A percentile compares a stretch with the other conserved stretches of the same genome.
Conservation (phyloP, 345 rosid genomes). For the Eucalyptus sp. region DNA sequence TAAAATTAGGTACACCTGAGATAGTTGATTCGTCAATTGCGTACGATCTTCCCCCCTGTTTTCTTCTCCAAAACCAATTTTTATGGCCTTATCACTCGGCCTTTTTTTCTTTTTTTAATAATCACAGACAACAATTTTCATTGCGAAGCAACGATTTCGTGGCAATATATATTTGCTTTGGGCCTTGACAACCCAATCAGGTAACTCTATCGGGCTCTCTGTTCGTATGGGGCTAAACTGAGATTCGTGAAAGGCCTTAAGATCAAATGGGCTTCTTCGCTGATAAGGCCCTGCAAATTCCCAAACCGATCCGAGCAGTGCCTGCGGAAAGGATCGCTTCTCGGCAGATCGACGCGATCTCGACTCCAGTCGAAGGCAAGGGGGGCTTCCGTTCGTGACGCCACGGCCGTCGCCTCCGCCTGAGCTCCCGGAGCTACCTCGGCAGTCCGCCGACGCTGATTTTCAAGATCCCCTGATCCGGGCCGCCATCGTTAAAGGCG, state of each 20-base stretch:
- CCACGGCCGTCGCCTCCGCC: background rate
- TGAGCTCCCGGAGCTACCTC: background rate
- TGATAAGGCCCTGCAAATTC: background rate
- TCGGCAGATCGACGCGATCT: background rate
- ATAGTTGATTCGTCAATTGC: background rate
- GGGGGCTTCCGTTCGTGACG: background rate
- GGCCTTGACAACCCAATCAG: background rate
- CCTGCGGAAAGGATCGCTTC: background rate
- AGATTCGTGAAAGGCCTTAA: background rate
- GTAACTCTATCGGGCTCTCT: background rate
- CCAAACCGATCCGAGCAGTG: background rate
- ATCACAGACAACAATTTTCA: background rate
- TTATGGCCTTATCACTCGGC: background rate
- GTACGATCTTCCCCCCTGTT: background rate
- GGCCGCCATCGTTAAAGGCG: background rate
- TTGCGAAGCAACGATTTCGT: background rate
- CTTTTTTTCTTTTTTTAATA: rapidly evolving
- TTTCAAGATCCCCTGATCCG: too few relatives aligned
- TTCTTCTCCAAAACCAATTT: background rate
- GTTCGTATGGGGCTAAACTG: background rate
- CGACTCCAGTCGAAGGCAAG: background rate
- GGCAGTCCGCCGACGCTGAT: too few relatives aligned
- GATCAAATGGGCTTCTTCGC: background rate
- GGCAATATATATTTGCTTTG: background rate
- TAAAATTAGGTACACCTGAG: background rate